Conservation (phyloP, 2,329 filamentous ascomycete species). For the Neurospora crassa region DNA sequence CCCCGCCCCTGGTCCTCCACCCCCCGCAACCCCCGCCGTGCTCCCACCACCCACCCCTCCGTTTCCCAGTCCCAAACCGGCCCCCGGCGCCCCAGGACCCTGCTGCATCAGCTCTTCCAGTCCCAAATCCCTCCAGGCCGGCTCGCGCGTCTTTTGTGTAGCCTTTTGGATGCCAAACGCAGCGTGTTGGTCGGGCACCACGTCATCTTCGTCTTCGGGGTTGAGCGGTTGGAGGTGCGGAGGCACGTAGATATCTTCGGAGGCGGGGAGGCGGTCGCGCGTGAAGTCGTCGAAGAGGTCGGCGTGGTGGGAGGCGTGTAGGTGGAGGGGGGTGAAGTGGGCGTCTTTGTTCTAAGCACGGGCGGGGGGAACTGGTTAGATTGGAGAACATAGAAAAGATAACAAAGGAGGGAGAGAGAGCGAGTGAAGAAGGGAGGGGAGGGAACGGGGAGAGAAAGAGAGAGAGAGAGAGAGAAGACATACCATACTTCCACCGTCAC, state of each 20-base stretch:
- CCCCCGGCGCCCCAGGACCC: constrained; percentile 33
- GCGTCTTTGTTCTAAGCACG: constrained; percentile 56
- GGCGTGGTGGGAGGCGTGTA: constrained; percentile 60
- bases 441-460: no score
- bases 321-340: constrained; percentile 65
- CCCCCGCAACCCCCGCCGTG: constrained; percentile 2
- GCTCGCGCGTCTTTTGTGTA: constrained; percentile 60
- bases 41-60: constrained; percentile 8
- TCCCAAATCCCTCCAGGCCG: constrained; percentile 71
- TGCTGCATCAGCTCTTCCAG: constrained; percentile 60
- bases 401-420: background rate
- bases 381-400: no score
- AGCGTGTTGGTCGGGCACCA: constrained; percentile 80
- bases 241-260: constrained; percentile 73
- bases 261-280: constrained; percentile 55
- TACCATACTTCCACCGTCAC: background rate
- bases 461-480: background rate
- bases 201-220: constrained; percentile 80
- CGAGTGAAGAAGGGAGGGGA: background rate
- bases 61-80: constrained; percentile 4
- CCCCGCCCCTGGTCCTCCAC: constrained; percentile 5
- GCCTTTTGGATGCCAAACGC: constrained; percentile 79
- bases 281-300: constrained; percentile 73
- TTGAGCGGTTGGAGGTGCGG: constrained; percentile 73
- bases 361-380: no score